A percentile compares a stretch with the other conserved stretches of the same genome.
Conservation (phyloP, 768 basidiomycete species). For the Tulasnella sp. region DNA sequence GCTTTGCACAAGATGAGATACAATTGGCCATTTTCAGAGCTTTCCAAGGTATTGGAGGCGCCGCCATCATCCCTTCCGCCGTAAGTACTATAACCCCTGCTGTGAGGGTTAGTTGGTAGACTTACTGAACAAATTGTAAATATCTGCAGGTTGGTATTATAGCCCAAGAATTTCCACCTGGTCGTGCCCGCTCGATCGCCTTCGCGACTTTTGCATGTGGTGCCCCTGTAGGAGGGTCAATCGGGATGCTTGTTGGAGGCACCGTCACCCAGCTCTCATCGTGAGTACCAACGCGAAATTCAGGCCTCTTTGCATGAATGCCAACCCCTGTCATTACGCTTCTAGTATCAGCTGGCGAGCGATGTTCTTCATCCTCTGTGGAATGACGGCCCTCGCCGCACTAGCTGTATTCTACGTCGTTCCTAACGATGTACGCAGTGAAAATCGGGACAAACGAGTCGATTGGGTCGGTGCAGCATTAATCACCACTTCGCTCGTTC, state of each 20-base stretch:
- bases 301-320: background rate
- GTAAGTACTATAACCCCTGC: slow-evolving; percentile 40
- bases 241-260: slow-evolving; percentile 61
- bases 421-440: slow-evolving; percentile 47
- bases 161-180: slow-evolving; percentile 67
- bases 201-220: slow-evolving; percentile 84
- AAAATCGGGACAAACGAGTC: slow-evolving; percentile 43
- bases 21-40: slow-evolving; percentile 69
- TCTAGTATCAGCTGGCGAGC: slow-evolving; percentile 58
- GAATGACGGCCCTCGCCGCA: slow-evolving; percentile 15
- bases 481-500: slow-evolving; percentile 58
- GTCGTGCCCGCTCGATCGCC: slow-evolving; percentile 64
- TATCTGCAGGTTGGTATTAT: slow-evolving; percentile 65
- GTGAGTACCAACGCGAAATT: slow-evolving; percentile 33
- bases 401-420: slow-evolving; percentile 54
- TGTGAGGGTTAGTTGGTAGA: background rate
- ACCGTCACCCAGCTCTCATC: slow-evolving; percentile 40
- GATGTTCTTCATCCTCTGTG: slow-evolving; percentile 45
- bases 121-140: no score
- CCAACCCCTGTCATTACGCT: slow-evolving; percentile 5
- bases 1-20: slow-evolving; percentile 55
- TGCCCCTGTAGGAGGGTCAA: slow-evolving; percentile 70
- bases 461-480: slow-evolving; percentile 76
- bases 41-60: slow-evolving; percentile 73
- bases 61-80: slow-evolving; percentile 68